A percentile compares a stretch with the other conserved stretches of the same genome.
phyloP scores from a whole-genome alignment of 768 basidiomycete genomes.

The Auriscalpium orientale region DNA sequence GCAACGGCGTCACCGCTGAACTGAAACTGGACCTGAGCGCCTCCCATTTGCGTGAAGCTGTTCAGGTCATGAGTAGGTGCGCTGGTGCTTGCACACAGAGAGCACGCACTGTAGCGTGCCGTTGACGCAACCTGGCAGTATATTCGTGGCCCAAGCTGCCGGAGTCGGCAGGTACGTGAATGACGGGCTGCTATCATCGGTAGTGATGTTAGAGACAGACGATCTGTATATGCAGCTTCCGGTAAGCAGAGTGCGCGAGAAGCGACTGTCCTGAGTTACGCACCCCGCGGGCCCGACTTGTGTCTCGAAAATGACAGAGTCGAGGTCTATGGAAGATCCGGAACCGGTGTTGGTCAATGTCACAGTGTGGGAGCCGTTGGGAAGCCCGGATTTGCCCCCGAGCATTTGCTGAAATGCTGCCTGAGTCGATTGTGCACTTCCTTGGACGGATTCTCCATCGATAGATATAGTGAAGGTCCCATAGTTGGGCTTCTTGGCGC shows the following conservation, averaged over 20 bases:
- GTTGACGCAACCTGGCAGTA: conserved; percentile 25
- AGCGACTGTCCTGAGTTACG: conserved; percentile 8
- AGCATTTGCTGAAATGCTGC: conserved; percentile 32
- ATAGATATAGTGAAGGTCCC: conserved; percentile 38
- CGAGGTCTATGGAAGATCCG: conserved; percentile 39
- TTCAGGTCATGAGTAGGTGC: neutral
- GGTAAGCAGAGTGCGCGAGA: neutral
- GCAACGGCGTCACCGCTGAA: conserved; percentile 49
- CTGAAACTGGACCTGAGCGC: conserved; percentile 34
- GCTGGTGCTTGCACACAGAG: neutral
- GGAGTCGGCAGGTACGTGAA: conserved; percentile 33
- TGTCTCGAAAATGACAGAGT: conserved; percentile 37
- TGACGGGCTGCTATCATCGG: conserved; percentile 35
- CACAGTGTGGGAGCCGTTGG: conserved; percentile 39
- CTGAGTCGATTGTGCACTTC: conserved; percentile 26
- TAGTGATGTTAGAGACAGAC: conserved; percentile 21
- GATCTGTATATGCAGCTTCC: neutral
- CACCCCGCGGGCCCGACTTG: conserved; percentile 32
- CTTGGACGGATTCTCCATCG: conserved; percentile 33
- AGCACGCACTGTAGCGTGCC: conserved; percentile 36
- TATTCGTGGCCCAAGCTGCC: conserved; percentile 30
- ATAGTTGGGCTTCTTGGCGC: conserved; percentile 37
- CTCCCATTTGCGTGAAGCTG: conserved; percentile 34
- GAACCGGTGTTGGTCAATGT: conserved; percentile 38
- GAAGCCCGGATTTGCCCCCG: conserved; percentile 34